Percentiles rank a stretch among this genome's conserved stretches.
Evolutionary conservation across 164 flowering plant genomes (phyloP).

Genomic region (Houttuynia cordata): DNA sequence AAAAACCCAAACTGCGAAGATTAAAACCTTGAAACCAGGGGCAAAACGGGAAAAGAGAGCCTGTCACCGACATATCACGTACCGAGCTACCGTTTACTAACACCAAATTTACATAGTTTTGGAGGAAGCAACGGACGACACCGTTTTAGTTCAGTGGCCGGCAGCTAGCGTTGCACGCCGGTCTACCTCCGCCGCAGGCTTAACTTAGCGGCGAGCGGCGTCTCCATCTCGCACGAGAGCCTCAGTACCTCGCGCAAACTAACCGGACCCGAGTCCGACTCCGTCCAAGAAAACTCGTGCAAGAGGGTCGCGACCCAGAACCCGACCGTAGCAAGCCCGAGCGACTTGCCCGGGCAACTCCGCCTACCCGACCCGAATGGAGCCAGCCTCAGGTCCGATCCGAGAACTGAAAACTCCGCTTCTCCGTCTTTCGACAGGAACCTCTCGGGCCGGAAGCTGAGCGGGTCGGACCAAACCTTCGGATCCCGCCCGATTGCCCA

Average conservation of each 20-base stretch:
- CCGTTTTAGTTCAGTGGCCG: too few species aligned
- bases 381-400: conserved; percentile 59
- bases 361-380: conserved; percentile 73
- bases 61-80: not conserved
- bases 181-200: conserved; percentile 13
- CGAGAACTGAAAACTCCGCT: conserved; percentile 35
- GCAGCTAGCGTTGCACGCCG: too few species aligned
- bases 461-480: conserved; percentile 42
- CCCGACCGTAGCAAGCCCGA: conserved; percentile 43
- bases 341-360: conserved; percentile 53
- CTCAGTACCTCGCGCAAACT: conserved; percentile 35
- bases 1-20: not conserved
- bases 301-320: conserved; percentile 51
- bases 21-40: not conserved
- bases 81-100: not conserved
- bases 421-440: conserved; percentile 21
- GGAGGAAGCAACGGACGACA: too few species aligned
- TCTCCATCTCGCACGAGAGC: conserved; percentile 50
- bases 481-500: conserved; percentile 76
- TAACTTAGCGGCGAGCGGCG: conserved; percentile 29
- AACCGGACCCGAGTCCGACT: conserved; percentile 18
- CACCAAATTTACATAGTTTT: not conserved
- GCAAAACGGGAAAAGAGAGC: not conserved
- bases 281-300: conserved; percentile 41
- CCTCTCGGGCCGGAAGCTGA: conserved; percentile 44